Evolutionary conservation across 441 rosid genomes (phyloP), one percentile per base, ranked within the genome.

Genomic region (Erodium trifolium): DNA sequence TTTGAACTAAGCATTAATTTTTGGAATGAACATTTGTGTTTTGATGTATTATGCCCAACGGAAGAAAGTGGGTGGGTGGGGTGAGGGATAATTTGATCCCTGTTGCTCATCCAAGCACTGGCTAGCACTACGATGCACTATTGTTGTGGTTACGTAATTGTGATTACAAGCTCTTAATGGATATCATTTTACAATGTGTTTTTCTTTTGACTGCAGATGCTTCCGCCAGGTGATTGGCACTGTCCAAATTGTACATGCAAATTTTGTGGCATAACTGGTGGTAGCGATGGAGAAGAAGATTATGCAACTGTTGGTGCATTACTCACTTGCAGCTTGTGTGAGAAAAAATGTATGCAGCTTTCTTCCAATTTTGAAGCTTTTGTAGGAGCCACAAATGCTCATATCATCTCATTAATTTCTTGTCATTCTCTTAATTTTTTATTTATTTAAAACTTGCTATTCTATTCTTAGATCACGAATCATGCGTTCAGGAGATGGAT

Each of bases 181-280:
- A 43, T 43, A 43, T 9, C 49, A 41, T 41, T 41, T 43, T 43
- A 31, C 34, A 31, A 31, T 43, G 49, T 1, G 10, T 8, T 43
- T 43, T 43, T 70, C 71, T 64, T 74, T 67, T 70, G 59, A 45
- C 80, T 81, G 75, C 89, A 94, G 99, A 80, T 80, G 86, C 90
- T 90, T 70, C 99, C 99, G 12, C 74, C 71, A 13, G 97, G 93
- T 19, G 96, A 94, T 70, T 94, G 99, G 99, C 90, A 86, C 77
- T 94, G 99, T 75, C 96, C 97, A 71, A 85, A 88, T 67, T 94
- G 99, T 77, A 88, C 87, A 6, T 94, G 99, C 88, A 91, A 87
- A 80, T 86, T 85, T 78, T 94, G 97, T 75, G 84, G 88, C 70
- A 67, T 70, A 66, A 95, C 84, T 34, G 80, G 74, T 70, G 74